phyloP scores from a whole-genome alignment of 495 filamentous ascomycete species.

The Cercophora scortea region DNA sequence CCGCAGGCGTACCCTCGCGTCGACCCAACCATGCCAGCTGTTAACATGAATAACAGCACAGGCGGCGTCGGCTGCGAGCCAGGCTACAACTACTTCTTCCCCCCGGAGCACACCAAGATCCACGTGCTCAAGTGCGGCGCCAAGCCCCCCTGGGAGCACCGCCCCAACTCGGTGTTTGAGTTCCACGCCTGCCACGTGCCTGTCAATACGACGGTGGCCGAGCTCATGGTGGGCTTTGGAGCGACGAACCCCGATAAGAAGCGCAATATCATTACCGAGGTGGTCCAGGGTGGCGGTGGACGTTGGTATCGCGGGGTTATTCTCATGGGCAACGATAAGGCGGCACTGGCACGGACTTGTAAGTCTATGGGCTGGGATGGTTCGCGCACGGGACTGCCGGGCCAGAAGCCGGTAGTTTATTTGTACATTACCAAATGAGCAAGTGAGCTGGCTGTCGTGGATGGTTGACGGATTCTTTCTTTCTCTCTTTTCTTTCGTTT shows the following conservation, averaged over 20 bases:
- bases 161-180: conserved; percentile 12
- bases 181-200: conserved; percentile 36
- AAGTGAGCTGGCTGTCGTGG: no score
- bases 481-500: no score
- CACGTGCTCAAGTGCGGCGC: conserved; percentile 33
- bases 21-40: conserved; percentile 42
- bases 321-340: conserved; percentile 19
- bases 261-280: conserved; percentile 37
- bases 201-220: conserved; percentile 28
- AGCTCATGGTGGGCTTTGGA: conserved; percentile 41
- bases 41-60: conserved; percentile 49
- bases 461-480: no score
- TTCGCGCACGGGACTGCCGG: conserved; percentile 21
- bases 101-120: conserved; percentile 38
- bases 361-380: conserved; percentile 30
- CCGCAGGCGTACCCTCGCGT: conserved; percentile 27
- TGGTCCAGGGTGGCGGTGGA: conserved; percentile 28
- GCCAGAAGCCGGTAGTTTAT: conserved; percentile 32
- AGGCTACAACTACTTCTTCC: conserved; percentile 46
- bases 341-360: conserved; percentile 18
- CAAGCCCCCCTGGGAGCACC: conserved; percentile 36
- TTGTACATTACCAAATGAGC: conserved; percentile 27
- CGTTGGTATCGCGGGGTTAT: conserved; percentile 29
- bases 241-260: conserved; percentile 28
- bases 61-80: conserved; percentile 47